phyloP scores from a whole-genome alignment of 1,284 basidiomycete genomes.

The Neonothopanus nambi region DNA sequence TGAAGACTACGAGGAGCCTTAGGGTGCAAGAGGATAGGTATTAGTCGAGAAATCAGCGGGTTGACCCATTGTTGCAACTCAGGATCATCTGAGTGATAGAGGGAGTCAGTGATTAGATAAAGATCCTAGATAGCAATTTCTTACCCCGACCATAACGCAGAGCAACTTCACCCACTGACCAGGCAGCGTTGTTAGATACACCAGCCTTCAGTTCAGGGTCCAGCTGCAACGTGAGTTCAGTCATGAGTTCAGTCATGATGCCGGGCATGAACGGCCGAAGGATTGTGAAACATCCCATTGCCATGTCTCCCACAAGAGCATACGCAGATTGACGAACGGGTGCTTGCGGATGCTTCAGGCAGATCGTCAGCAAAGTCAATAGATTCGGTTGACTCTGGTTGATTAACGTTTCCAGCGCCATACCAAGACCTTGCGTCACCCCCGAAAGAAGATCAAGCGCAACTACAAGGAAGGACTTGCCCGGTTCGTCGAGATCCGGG shows the following conservation, averaged over 20 bases:
- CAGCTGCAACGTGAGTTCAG: constrained; percentile 87
- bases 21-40: constrained; percentile 90
- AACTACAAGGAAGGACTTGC: constrained; percentile 95
- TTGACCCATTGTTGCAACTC: constrained; percentile 90
- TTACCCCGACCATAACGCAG: constrained; percentile 79
- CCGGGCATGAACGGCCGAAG: constrained; percentile 83
- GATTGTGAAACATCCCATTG: constrained; percentile 91
- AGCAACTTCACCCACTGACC: constrained; percentile 98
- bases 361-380: constrained; percentile 78
- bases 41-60: constrained; percentile 83
- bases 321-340: constrained; percentile 96
- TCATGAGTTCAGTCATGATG: too few species aligned
- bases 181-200: constrained; percentile 99
- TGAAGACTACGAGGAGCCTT: constrained; percentile 93
- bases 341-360: constrained; percentile 92
- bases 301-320: constrained; percentile 95
- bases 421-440: constrained; percentile 91
- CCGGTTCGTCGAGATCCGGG: constrained; percentile 88
- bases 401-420: constrained; percentile 74
- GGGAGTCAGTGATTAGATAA: constrained; percentile 6
- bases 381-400: constrained; percentile 71
- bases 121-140: constrained; percentile 23
- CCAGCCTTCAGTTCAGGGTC: constrained; percentile 88
- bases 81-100: constrained; percentile 55
- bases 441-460: constrained; percentile 95